Base-by-base conservation (phyloP, 129 eudicot genomes). In the Scalesia atractyloides region DNA sequence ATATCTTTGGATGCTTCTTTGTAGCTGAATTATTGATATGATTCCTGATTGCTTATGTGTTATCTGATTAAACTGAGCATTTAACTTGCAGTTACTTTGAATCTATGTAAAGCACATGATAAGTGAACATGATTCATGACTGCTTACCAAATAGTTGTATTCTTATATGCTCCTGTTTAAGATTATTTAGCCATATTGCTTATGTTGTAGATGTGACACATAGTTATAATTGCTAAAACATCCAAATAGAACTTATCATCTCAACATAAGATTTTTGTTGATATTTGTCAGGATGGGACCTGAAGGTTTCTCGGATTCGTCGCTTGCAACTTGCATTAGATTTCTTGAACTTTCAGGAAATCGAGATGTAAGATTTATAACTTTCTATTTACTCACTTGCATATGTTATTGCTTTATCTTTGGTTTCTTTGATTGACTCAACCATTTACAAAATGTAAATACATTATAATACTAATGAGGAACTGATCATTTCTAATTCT, bases 281-380 rank as follows among this genome's bases (percentile, higher is more conserved):
- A 24, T 54, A 36, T 70, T 11, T 88, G 76, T 66, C 86, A 94
- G 98, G 90, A 13, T 94, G 98, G 98, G 90, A 84, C 74, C 58
- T 87, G 78, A 82, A 81, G 65, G 64, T 90, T 62, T 81, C 97
- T 77, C 90, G 96, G 84, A 86, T 90, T 37, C 96, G 98, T 36
- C 92, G 88, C 68, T 84, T 94, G 86, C 97, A 94, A 86, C 73
- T 94, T 79, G 91, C 98, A 43, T 82, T 94, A 85, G 81, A 82
- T 68, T 94, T 87, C 90, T 84, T 94, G 78, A 91, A 84, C 72
- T 87, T 87, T 77, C 96, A 87, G 37, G 98, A 90, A 67, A 86
- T 87, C 44, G 91, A 90, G 84, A 82, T 84, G 98, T 94, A 88
- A 85, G 97, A 63, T 78, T 41, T 44, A 15, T 59, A 19, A 17